Evolutionary conservation across 768 basidiomycete genomes (phyloP).

Genomic region (Sarcodon sp.): DNA sequence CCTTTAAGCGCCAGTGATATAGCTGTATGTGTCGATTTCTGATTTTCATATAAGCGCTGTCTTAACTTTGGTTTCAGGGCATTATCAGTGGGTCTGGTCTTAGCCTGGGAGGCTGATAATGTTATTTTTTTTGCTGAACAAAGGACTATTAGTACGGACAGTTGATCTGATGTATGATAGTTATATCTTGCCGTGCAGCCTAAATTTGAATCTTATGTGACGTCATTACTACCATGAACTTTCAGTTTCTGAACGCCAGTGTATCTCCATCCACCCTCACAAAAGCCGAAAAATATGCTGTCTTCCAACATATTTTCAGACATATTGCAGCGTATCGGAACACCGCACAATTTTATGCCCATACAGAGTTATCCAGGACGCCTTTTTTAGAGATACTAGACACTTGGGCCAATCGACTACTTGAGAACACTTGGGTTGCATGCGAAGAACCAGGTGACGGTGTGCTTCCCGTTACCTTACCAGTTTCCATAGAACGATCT

Average conservation of each 20-base stretch:
- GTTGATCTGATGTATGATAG: too few species aligned
- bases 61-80: too few species aligned
- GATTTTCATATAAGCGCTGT: not conserved
- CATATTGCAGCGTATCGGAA: constrained; percentile 34
- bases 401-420: constrained; percentile 30
- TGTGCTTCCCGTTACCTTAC: constrained; percentile 5
- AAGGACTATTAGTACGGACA: too few species aligned
- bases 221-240: too few species aligned
- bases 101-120: too few species aligned
- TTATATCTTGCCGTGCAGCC: too few species aligned
- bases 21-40: constrained; percentile 13
- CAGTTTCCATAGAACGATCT: constrained; percentile 1
- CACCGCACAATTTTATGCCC: constrained; percentile 24
- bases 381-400: constrained; percentile 26
- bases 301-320: constrained; percentile 31
- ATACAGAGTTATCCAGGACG: constrained; percentile 19
- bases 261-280: constrained; percentile 10
- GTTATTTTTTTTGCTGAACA: too few species aligned
- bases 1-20: constrained; percentile 32
- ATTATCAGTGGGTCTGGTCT: too few species aligned
- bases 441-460: constrained; percentile 29
- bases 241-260: too few species aligned
- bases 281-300: constrained; percentile 17
- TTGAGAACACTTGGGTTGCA: constrained; percentile 29
- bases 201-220: too few species aligned